These are phyloP conservation scores for Medicago ruthenica DNA, from an alignment of 306 rosid genomes.

Conservation along the genomic window DNA sequence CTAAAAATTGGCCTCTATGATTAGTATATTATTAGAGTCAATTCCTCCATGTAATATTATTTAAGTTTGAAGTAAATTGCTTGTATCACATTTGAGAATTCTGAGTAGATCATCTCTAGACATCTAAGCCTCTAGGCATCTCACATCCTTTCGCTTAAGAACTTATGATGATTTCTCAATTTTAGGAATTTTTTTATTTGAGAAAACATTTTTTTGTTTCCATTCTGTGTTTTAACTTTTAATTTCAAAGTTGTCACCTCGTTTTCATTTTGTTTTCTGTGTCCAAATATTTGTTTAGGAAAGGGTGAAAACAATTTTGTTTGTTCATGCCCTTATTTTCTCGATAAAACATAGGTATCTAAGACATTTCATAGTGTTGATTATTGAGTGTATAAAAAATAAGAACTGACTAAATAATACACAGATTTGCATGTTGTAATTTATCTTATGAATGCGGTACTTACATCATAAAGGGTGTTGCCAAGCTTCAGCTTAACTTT, in stretches of 20 bases:
- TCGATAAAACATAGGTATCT: neutral
- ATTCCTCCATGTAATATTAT: neutral
- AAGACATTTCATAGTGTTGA: slow-evolving; percentile 10
- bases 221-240: neutral
- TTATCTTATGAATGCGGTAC: slow-evolving; percentile 42
- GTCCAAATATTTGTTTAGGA: neutral
- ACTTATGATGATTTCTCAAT: neutral
- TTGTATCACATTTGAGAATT: neutral
- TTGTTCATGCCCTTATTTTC: neutral
- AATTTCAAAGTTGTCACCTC: slow-evolving; percentile 3
- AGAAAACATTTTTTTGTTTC: neutral
- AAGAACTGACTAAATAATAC: slow-evolving; percentile 12
- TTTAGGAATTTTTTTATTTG: neutral
- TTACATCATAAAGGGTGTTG: slow-evolving; percentile 77
- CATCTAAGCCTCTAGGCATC: neutral
- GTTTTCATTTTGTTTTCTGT: neutral
- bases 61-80: neutral
- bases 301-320: neutral
- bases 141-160: neutral
- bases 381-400: slow-evolving; percentile 1
- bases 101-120: neutral
- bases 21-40: neutral
- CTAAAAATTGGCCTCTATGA: neutral
- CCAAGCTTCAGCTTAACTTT: slow-evolving; percentile 82
- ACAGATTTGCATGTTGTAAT: slow-evolving; percentile 5